Evolutionary conservation across 164 flowering plant species (phyloP), one percentile per base, ranked within the genome.

Genomic region (Kalanchoe fedtschenkoi): DNA sequence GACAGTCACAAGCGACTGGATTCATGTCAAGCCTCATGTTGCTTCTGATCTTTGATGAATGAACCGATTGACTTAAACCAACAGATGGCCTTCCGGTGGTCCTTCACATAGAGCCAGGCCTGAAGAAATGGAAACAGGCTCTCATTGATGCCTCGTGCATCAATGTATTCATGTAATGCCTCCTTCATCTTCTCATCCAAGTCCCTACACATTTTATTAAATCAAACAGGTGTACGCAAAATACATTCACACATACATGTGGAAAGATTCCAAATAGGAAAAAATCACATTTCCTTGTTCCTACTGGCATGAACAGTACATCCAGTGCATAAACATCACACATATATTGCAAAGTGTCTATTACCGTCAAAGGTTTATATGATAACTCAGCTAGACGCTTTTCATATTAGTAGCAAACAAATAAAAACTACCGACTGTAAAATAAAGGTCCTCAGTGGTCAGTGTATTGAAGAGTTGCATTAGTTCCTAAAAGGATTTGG

Each of bases 61-160:
- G 65, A 60, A 58, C 91, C 97, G 5, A 82, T 81, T 35, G 82
- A 53, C 76, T 80, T 87, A 75, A 90, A 88, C 95, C 96, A 95
- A 0, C 75, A 74, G 84, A 88, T 62, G 41, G 86, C 86, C 69
- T 77, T 80, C 47, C 95, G 77, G 65, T 88, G 89, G 66, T 91
- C 96, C 75, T 86, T 95, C 65, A 95, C 95, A 66, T 91, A 91
- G 22, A 95, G 87, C 97, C 97, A 95, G 64, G 97, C 93, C 67
- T 84, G 97, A 71, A 95, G 89, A 77, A 88, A 95, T 42, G 81
- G 80, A 62, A 90, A 90, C 34, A 95, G 91, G 58, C 69, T 80
- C 66, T 84, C 95, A 62, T 82, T 77, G 61, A 93, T 74, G 17
- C 99, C 99, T 60, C 96, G 85, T 70, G 84, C 89, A 37, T 85